Percentiles rank a stretch among this genome's conserved stretches.
phyloP scores from a whole-genome alignment of 1,284 basidiomycete species.

The Cryptococcus depauperatus region DNA sequence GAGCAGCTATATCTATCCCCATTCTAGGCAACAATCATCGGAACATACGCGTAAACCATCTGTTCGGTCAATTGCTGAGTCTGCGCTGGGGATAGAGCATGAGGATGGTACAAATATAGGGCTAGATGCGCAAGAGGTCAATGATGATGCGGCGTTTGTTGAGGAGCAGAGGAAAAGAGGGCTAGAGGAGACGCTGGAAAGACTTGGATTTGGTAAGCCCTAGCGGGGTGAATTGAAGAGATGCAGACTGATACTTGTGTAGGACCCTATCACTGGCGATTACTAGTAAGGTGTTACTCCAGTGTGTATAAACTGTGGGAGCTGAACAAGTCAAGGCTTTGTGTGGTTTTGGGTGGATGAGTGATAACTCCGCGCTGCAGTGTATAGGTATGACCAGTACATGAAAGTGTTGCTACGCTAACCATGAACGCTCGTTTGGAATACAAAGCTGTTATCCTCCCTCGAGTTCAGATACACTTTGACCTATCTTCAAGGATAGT shows the following conservation, averaged over 20 bases:
- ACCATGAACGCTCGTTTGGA: conserved; percentile 4
- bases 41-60: conserved; percentile 6
- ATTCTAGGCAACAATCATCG: neutral
- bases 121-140: conserved; percentile 20
- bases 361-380: conserved; percentile 44
- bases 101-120: neutral
- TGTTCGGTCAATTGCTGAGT: conserved; percentile 9
- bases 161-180: conserved; percentile 66
- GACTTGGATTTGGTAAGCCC: conserved; percentile 72
- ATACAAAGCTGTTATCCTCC: conserved; percentile 87
- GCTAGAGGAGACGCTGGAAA: conserved; percentile 76
- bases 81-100: conserved; percentile 8
- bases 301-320: neutral
- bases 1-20: conserved; percentile 19
- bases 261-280: conserved; percentile 70
- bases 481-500: conserved; percentile 40
- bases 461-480: conserved; percentile 82
- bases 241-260: conserved; percentile 5
- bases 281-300: conserved; percentile 51
- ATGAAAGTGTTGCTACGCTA: neutral
- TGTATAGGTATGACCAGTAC: conserved; percentile 22
- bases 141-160: conserved; percentile 45
- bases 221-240: conserved; percentile 9
- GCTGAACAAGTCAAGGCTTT: conserved; percentile 41
- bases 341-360: conserved; percentile 71